Base-by-base conservation (phyloP, 2,329 filamentous ascomycete species). In the Fusarium siculi region DNA sequence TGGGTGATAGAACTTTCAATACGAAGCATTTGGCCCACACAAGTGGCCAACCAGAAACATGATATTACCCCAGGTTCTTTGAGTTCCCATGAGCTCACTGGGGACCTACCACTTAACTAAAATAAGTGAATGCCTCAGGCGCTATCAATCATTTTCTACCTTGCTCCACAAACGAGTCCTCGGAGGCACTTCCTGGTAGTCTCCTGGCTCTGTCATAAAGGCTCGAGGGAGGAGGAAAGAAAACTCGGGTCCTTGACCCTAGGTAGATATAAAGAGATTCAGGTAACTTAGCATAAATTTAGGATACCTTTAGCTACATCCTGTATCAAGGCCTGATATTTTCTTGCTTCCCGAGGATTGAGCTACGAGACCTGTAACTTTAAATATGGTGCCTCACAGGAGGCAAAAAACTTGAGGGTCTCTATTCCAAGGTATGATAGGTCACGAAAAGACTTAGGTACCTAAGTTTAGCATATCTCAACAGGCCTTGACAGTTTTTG, bases 41-140 rank as follows among this genome's bases (percentile, higher is more conserved):
- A 40, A 53, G 18, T 59, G 61, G 47, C 70, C 70, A 73, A 73
- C 47, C 66, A 73, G 58, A 46, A 49, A 40, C 37, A 58, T 49
- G 53, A 46, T 40, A 25, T 65, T 73, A 61, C 71, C 71, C 66
- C 66, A 53, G 71, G 40, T 59, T 70, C 39, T 47, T 11, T n/a
- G 30, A 42, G 44, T 49, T 39, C 28, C 18, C 18, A 39, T 30
- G 9, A 34, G 25, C 25, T 19, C 11, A 14, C 30, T 32, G 30
- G 11, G 30, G 30, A 30, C 32, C 32, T 32, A 14, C n/a, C n/a
- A n/a, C 32, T 11, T 14, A 32, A 32, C 11, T 14, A 32, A 14
- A 12, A 32, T n/a, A 36, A 44, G 12, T 14, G n/a, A 21, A 8
- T 70, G 66, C 66, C 66, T 69, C 58, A 69, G 66, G 66, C 66